phyloP scores from a whole-genome alignment of 768 basidiomycete species.

The Hysterangium stoloniferum region DNA sequence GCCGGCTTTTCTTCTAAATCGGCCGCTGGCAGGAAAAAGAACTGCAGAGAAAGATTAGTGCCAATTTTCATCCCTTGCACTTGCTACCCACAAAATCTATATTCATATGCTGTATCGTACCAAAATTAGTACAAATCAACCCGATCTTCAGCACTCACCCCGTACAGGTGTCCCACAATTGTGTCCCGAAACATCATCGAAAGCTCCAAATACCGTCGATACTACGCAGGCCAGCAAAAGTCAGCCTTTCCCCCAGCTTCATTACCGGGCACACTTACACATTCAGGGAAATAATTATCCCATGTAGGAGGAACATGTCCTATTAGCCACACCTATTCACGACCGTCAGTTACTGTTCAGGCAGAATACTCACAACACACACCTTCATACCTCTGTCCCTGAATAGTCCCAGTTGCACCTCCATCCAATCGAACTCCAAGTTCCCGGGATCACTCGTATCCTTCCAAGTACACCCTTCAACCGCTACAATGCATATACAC shows the following conservation, averaged over 20 bases:
- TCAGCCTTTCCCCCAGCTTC: neutral
- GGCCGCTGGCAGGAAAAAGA: constrained; percentile 46
- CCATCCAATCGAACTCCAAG: constrained; percentile 83
- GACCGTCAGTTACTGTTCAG: neutral
- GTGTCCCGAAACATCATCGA: constrained; percentile 82
- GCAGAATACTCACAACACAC: constrained; percentile 16
- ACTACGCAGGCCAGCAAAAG: constrained; percentile 26
- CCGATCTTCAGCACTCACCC: constrained; percentile 43
- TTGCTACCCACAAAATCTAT: constrained; percentile 56
- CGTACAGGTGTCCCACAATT: constrained; percentile 78
- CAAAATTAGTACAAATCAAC: constrained; percentile 26
- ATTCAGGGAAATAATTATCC: constrained; percentile 78
- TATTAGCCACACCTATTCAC: constrained; percentile 22
- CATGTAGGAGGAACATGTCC: constrained; percentile 85
- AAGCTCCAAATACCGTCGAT: constrained; percentile 63
- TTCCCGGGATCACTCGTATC: constrained; percentile 72
- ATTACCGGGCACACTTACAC: constrained; percentile 41
- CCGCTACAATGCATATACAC: constrained; percentile 40
- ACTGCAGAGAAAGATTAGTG: constrained; percentile 28
- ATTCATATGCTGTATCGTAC: constrained; percentile 63
- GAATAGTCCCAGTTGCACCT: constrained; percentile 69
- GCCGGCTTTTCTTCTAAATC: constrained; percentile 34
- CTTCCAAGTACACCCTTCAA: constrained; percentile 60
- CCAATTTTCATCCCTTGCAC: constrained; percentile 1
- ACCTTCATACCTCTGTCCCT: constrained; percentile 69